Conservation (phyloP, 805 yeast species). For the Kregervanrija fluxuum region DNA sequence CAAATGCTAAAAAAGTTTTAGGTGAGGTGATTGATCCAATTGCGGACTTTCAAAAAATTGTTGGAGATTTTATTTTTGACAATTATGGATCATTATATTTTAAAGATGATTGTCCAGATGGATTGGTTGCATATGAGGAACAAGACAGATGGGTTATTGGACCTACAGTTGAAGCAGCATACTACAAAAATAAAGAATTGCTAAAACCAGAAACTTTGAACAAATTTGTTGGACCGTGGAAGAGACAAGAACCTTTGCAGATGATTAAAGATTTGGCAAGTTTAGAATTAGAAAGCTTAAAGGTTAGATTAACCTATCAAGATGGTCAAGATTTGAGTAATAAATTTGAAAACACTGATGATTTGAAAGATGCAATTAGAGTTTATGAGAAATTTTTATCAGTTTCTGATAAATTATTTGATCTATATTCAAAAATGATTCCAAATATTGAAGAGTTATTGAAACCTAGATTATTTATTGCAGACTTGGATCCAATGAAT, state of each 20-base stretch:
- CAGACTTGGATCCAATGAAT: slow-evolving; percentile 90
- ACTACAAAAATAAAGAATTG: slow-evolving; percentile 59
- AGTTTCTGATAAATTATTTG: slow-evolving; percentile 54
- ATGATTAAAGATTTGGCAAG: slow-evolving; percentile 57
- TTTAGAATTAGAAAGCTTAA: slow-evolving; percentile 57
- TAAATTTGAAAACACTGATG: slow-evolving; percentile 34
- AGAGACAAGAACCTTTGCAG: slow-evolving; percentile 46
- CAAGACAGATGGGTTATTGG: slow-evolving; percentile 89
- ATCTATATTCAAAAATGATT: slow-evolving; percentile 40
- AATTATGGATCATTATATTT: slow-evolving; percentile 80
- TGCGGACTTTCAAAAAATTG: slow-evolving; percentile 37
- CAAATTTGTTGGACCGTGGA: slow-evolving; percentile 74
- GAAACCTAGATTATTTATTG: slow-evolving; percentile 65
- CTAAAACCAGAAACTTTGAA: slow-evolving; percentile 44
- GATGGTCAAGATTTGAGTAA: slow-evolving; percentile 44
- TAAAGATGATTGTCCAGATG: slow-evolving; percentile 50
- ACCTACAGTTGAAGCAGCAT: slow-evolving; percentile 74
- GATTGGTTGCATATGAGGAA: slow-evolving; percentile 43
- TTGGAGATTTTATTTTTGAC: slow-evolving; percentile 47
- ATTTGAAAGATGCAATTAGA: slow-evolving; percentile 42
- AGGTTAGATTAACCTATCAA: slow-evolving; percentile 44
- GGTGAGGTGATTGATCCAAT: slow-evolving; percentile 64
- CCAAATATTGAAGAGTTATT: slow-evolving; percentile 58
- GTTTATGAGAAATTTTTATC: slow-evolving; percentile 55
- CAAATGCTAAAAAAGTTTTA: slow-evolving; percentile 41